Evolutionary conservation across 2,329 filamentous ascomycete species (phyloP).

Genomic region (Emergomyces pasteurianus): DNA sequence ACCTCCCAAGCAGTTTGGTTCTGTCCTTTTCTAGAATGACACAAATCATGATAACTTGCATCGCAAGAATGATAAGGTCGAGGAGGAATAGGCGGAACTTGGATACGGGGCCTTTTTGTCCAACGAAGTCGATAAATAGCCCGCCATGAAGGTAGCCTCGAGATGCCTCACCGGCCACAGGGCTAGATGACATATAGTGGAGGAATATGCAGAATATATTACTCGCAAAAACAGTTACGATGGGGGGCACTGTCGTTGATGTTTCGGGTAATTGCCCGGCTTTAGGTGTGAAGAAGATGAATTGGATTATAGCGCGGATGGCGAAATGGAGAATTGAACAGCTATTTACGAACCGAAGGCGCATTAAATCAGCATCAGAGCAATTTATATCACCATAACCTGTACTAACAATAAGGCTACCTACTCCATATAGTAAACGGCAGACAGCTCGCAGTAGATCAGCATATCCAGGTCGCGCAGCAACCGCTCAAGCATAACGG

Average conservation of each 20-base stretch:
- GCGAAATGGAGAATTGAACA: constrained; percentile 48
- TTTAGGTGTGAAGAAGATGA: constrained; percentile 49
- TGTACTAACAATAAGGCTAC: constrained; percentile 14
- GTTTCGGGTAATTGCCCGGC: constrained; percentile 37
- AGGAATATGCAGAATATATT: constrained; percentile 46
- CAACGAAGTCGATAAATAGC: constrained; percentile 53
- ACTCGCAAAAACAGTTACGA: constrained; percentile 42
- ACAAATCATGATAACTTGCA: constrained; percentile 48
- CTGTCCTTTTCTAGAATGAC: constrained; percentile 42
- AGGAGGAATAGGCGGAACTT: constrained; percentile 41
- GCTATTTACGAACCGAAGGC: constrained; percentile 25
- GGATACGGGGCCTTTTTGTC: constrained; percentile 46
- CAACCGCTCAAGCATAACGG: constrained; percentile 42
- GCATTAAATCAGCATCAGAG: background rate
- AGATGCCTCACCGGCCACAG: constrained; percentile 40
- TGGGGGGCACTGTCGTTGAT: constrained; percentile 39
- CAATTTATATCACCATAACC: background rate
- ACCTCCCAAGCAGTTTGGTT: constrained; percentile 19
- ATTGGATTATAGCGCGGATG: constrained; percentile 43
- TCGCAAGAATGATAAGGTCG: constrained; percentile 41
- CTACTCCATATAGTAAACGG: constrained; percentile 53
- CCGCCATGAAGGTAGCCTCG: constrained; percentile 50
- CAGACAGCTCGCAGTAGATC: constrained; percentile 49
- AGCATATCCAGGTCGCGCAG: constrained; percentile 47
- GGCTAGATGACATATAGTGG: constrained; percentile 42